phyloP scores from a whole-genome alignment of 345 rosid species.

The Citrus glauca region DNA sequence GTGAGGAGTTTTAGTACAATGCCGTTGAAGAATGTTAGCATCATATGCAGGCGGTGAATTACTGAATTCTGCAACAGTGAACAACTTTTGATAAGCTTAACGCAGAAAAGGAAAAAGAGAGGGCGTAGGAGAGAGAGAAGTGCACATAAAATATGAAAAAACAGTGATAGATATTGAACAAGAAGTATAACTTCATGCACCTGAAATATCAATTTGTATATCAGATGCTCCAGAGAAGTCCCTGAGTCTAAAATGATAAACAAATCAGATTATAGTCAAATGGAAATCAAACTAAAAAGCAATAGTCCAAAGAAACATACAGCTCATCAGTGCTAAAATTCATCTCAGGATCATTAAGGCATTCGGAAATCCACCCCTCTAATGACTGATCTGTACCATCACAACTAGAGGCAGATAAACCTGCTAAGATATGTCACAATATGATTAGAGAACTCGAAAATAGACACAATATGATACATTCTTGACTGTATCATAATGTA shows the following conservation, averaged over 20 bases:
- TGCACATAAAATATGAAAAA: not conserved
- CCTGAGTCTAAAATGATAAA: slow-evolving; percentile 35
- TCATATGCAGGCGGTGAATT: slow-evolving; percentile 39
- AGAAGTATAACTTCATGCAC: slow-evolving; percentile 19
- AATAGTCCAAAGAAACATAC: slow-evolving; percentile 41
- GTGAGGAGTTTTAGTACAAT: slow-evolving; percentile 43
- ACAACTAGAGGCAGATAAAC: slow-evolving; percentile 45
- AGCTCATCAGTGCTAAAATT: slow-evolving; percentile 48
- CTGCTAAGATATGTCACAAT: slow-evolving; percentile 29
- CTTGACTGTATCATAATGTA: not conserved
- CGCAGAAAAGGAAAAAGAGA: not conserved
- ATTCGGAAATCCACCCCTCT: slow-evolving; percentile 72
- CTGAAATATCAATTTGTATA: slow-evolving; percentile 59
- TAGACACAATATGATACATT: no score
- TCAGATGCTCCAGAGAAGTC: slow-evolving; percentile 45
- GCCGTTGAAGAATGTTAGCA: slow-evolving; percentile 44
- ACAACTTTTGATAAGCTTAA: slow-evolving; percentile 6
- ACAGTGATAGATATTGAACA: not conserved
- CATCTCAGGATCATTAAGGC: slow-evolving; percentile 64
- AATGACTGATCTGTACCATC: slow-evolving; percentile 48
- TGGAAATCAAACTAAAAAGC: slow-evolving; percentile 8
- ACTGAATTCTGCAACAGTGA: slow-evolving; percentile 45
- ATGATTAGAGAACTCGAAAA: slow-evolving; percentile 8
- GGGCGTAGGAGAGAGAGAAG: not conserved
- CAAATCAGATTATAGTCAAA: slow-evolving; percentile 17